Evolutionary conservation across 2,329 filamentous ascomycete species (phyloP).

Genomic region (Zalaria sp.): DNA sequence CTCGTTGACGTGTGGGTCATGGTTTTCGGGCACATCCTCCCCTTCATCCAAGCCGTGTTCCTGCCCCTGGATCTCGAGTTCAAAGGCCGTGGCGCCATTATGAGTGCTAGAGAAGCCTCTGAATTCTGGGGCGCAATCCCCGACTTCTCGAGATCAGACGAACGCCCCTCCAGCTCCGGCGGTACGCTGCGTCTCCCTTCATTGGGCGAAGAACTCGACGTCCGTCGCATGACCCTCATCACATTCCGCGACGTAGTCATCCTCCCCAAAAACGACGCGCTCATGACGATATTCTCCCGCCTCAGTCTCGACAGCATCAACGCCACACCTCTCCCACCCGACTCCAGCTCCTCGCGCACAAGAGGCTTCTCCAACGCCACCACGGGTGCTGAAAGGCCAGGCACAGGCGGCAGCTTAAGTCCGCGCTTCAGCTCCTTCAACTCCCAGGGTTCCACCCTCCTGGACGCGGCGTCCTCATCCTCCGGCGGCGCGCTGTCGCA

Average conservation of each 20-base stretch:
- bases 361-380: constrained; percentile 14
- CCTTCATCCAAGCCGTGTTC: constrained; percentile 92
- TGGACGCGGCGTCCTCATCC: constrained; percentile 44
- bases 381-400: constrained; percentile 21
- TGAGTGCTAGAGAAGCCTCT: constrained; percentile 62
- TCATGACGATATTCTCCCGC: constrained; percentile 82
- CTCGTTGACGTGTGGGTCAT: constrained; percentile 91
- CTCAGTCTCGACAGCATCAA: constrained; percentile 66
- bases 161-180: constrained; percentile 26
- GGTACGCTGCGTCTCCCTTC: constrained; percentile 25
- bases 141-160: constrained; percentile 23
- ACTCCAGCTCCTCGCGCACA: constrained; percentile 9
- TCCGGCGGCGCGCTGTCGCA: constrained; percentile 25
- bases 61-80: constrained; percentile 89
- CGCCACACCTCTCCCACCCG: constrained; percentile 22
- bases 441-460: constrained; percentile 62
- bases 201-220: constrained; percentile 54
- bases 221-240: constrained; percentile 76
- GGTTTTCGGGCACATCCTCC: constrained; percentile 78
- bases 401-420: constrained; percentile 63
- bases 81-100: constrained; percentile 64
- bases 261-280: constrained; percentile 71
- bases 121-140: constrained; percentile 80
- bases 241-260: constrained; percentile 83
- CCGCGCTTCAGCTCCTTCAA: constrained; percentile 66